Percentiles rank a stretch among this genome's conserved stretches.
Conservation (phyloP, 2,329 filamentous ascomycete species). For the Sphaerulina vaccinii region DNA sequence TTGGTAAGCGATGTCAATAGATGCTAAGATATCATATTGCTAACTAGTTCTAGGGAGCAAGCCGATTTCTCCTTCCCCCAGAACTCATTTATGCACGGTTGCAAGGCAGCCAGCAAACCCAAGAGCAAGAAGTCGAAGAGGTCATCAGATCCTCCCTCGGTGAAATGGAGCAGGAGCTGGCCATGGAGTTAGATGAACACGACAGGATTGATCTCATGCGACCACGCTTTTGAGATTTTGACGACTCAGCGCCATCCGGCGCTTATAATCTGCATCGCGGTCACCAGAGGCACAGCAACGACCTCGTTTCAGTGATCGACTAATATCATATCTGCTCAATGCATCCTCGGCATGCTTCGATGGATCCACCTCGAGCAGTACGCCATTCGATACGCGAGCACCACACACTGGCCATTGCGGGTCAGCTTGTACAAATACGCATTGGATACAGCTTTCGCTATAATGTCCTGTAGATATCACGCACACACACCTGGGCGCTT, state of each 20-base stretch:
- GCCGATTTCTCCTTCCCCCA: constrained; percentile 60
- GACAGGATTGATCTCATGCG: constrained; percentile 8
- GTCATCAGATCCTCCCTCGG: constrained; percentile 4
- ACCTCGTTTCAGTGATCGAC: neutral
- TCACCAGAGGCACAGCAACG: neutral
- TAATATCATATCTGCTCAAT: neutral
- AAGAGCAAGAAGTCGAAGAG: constrained; percentile 19
- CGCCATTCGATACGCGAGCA: neutral
- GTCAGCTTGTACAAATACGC: neutral
- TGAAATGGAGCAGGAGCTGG: constrained; percentile 7
- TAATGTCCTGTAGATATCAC: neutral
- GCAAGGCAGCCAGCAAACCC: constrained; percentile 36
- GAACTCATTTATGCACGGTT: constrained; percentile 61
- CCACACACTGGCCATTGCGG: neutral
- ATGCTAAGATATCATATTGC: neutral
- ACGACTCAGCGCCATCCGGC: constrained; percentile 2
- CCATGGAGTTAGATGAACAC: constrained; percentile 14
- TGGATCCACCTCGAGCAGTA: neutral
- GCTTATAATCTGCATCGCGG: neutral
- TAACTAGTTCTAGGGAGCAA: constrained; percentile 40
- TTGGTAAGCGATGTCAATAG: constrained; percentile 40
- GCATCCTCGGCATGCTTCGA: neutral
- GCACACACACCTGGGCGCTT: neutral
- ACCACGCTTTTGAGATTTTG: constrained; percentile 13
- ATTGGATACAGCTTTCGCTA: neutral